phyloP scores from a whole-genome alignment of 441 rosid genomes.

The Capsella rubella region DNA sequence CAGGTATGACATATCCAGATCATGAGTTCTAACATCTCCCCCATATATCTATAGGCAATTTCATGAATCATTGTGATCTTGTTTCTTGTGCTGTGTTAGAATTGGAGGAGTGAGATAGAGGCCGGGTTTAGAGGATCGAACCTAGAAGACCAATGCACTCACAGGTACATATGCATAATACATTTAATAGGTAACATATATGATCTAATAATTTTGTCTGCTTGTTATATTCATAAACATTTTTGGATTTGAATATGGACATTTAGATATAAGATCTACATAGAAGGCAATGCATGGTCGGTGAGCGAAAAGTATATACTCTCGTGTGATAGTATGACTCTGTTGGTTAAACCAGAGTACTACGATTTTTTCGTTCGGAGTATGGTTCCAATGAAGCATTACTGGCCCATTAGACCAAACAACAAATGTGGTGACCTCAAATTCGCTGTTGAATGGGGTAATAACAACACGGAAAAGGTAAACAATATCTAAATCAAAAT shows the following conservation, averaged over 20 bases:
- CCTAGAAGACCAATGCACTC: constrained; percentile 62
- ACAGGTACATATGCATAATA: constrained; percentile 46
- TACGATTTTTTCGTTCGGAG: constrained; percentile 71
- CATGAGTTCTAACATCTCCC: neutral
- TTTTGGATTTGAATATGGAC: neutral
- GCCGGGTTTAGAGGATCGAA: constrained; percentile 55
- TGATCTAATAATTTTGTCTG: neutral
- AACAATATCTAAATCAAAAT: constrained; percentile 35
- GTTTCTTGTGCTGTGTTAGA: constrained; percentile 36
- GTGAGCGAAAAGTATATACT: constrained; percentile 79
- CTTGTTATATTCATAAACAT: neutral
- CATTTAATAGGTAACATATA: neutral
- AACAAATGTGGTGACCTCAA: constrained; percentile 62
- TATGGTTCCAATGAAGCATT: constrained; percentile 66
- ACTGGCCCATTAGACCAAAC: constrained; percentile 63
- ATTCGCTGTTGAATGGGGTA: constrained; percentile 84
- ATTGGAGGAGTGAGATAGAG: constrained; percentile 50
- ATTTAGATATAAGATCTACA: constrained; percentile 55
- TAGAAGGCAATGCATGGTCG: constrained; percentile 71
- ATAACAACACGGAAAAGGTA: constrained; percentile 53
- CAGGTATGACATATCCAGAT: constrained; percentile 35
- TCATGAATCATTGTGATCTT: neutral
- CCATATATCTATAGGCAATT: neutral
- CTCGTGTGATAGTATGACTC: constrained; percentile 67
- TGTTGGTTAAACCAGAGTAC: constrained; percentile 61